phyloP scores from a whole-genome alignment of 352 stramenopile species.

The Pythium brachiatum region DNA sequence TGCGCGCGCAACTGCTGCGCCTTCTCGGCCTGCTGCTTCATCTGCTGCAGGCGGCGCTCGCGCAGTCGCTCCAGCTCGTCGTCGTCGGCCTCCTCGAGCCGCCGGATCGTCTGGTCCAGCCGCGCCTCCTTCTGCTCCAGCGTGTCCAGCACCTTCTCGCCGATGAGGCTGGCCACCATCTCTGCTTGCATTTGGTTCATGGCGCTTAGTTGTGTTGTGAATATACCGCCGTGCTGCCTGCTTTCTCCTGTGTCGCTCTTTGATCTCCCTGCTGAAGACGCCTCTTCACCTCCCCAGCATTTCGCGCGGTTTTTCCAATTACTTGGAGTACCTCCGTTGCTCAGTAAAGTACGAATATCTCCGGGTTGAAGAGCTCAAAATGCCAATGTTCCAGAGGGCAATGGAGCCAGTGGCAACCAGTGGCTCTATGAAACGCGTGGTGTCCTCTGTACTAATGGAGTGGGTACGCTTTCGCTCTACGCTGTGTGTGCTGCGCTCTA shows the following conservation, averaged over 20 bases:
- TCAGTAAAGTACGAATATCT: constrained; percentile 1
- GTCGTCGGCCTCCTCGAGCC: constrained; percentile 83
- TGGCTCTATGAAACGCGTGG: no score
- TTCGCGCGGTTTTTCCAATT: neutral
- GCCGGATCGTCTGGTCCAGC: constrained; percentile 82
- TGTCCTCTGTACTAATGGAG: neutral
- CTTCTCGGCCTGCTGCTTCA: constrained; percentile 71
- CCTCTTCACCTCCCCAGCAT: constrained; percentile 10
- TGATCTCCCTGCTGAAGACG: constrained; percentile 4
- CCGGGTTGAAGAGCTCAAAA: neutral
- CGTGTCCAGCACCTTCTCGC: constrained; percentile 84
- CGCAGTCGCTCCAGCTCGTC: constrained; percentile 88
- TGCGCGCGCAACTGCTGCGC: constrained; percentile 72
- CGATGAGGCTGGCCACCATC: constrained; percentile 75
- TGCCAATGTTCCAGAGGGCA: neutral
- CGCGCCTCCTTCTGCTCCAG: constrained; percentile 84
- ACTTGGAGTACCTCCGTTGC: neutral
- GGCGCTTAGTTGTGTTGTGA: neutral
- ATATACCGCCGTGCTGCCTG: neutral
- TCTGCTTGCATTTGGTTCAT: constrained; percentile 75
- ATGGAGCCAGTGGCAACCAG: neutral
- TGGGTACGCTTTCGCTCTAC: neutral
- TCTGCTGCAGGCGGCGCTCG: constrained; percentile 69
- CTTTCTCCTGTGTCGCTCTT: neutral
- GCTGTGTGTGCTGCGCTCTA: neutral